A percentile compares a stretch with the other conserved stretches of the same genome.
Evolutionary conservation across 1,139 yeast species (phyloP).

Genomic region (Casaregolazyma suthepensis): DNA sequence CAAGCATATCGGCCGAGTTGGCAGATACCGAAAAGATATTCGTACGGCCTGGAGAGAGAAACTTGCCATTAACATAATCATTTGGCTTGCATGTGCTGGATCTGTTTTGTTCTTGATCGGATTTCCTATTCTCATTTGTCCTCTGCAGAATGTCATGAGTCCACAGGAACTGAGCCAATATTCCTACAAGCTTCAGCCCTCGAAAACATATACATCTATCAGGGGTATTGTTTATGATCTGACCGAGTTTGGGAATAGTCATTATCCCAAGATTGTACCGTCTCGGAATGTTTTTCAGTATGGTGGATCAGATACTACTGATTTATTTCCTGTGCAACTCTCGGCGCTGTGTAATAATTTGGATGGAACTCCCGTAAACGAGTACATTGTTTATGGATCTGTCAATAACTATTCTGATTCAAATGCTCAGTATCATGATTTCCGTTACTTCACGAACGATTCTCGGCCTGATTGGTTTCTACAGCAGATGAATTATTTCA

Average conservation of each 20-base stretch:
- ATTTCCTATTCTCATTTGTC: constrained; percentile 38
- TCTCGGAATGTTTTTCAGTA: constrained; percentile 30
- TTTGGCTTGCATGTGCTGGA: constrained; percentile 35
- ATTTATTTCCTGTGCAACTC: constrained; percentile 36
- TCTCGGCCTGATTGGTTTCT: constrained; percentile 40
- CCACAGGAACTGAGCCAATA: constrained; percentile 31
- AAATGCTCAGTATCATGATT: constrained; percentile 38
- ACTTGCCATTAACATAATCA: constrained; percentile 37
- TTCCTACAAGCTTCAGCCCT: constrained; percentile 27
- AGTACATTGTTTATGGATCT: constrained; percentile 33
- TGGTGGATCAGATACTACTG: constrained; percentile 34
- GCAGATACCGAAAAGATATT: constrained; percentile 30
- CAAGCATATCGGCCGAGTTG: constrained; percentile 28
- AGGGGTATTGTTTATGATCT: constrained; percentile 37
- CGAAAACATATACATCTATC: constrained; percentile 32
- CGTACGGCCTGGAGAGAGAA: constrained; percentile 41
- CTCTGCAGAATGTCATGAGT: constrained; percentile 35
- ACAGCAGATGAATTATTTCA: constrained; percentile 34
- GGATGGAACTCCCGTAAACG: constrained; percentile 28
- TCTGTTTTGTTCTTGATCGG: constrained; percentile 36
- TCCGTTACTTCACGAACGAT: constrained; percentile 34
- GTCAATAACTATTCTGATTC: constrained; percentile 33
- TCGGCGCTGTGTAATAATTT: constrained; percentile 36
- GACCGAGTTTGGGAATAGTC: constrained; percentile 34
- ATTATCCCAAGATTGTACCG: constrained; percentile 36